Base-by-base conservation (phyloP, 805 yeast genomes). In the Cyberlindnera galapagoensis region DNA sequence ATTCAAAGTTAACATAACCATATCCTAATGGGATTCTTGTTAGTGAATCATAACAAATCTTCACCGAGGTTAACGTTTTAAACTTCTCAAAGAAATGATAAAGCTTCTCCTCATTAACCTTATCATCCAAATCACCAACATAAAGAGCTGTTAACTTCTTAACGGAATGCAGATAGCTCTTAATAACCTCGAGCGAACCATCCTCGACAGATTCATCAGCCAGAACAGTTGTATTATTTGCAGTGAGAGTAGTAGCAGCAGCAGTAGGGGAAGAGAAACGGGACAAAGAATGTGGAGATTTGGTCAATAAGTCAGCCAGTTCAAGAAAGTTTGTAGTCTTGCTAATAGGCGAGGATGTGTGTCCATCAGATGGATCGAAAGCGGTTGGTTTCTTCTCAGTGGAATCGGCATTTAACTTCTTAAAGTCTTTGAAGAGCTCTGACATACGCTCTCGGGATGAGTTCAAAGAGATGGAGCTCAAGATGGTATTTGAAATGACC, bases 1-100 rank as follows among this genome's bases (percentile, higher is more conserved):
- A 56, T 7, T 57, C 55, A 50, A 78, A 80, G 35, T 81, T 79
- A 13, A 80, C 76, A 51, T 80, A 82, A 1, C 86, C 92, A 54
- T 81, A 80, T 3, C 86, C 81, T 35, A 84, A 57, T 1, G 87
- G 72, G 30, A 65, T 57, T 16, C 69, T 69, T n/a, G 71, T 60
- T 20, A 60, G 57, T 17, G 72, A 67, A 43, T 74, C 73, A 34
- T 64, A 58, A 42, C 86, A 75, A 24, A 82, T 63, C 48, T 78
- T 80, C 19, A 76, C 74, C 4, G 82, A 71, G 10, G 67, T 51
- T 11, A 79, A 62, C 0, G 76, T 62, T 8, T 69, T 63, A 38
- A 39, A 67, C 11, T 44, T 43, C 1, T 51, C 43, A 39, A 82
- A 79, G 26, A 62, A 46, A 1, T 60, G 55, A 35, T 52, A 63